Evolutionary conservation across 2,329 filamentous ascomycete species (phyloP), one percentile per base, ranked within the genome.

Genomic region (Xylaria sp.): DNA sequence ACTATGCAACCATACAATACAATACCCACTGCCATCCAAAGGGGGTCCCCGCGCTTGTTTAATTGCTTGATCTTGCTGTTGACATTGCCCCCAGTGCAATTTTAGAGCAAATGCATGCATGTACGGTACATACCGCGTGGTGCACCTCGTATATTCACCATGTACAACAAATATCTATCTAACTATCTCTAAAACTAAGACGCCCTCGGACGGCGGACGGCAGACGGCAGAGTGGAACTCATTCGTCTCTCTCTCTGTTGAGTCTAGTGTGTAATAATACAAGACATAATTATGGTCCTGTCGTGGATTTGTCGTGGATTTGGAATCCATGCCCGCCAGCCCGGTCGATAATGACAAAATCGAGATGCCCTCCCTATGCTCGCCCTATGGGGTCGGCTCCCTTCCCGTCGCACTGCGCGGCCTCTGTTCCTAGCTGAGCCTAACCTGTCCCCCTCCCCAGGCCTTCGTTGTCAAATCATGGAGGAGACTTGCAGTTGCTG

Each of bases 391-490:
- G 56, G 66, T 25, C 57, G 31, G 7, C 15, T 41, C 50, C 54
- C 44, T 65, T 52, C 44, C 62, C 66, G 67, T 64, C 56, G 55
- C 60, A 57, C 50, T 58, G 56, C 56, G 39, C 56, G 56, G 56
- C 18, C 56, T 56, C 65, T 60, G 44, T 52, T 65, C 65, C 61
- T n/a, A 67, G 61, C 65, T 70, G 65, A 69, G 68, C 50, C 50
- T 58, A 67, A 63, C 55, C 52, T 28, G 39, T 13, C 52, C 39
- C 41, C 41, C 25, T 50, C 25, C 66, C 62, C 63, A 54, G 34
- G 46, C 28, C 31, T 44, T 58, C 39, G 34, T 70, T 64, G 59
- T 70, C 68, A 70, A 70, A 70, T 70, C 68, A 70, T 70, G 20
- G 51, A 51, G 3, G 13, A 56, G 52, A 39, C 52, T 13, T 56